phyloP scores from a whole-genome alignment of 108 stramenopile species.

The Phaeodactylum tricornutum region DNA sequence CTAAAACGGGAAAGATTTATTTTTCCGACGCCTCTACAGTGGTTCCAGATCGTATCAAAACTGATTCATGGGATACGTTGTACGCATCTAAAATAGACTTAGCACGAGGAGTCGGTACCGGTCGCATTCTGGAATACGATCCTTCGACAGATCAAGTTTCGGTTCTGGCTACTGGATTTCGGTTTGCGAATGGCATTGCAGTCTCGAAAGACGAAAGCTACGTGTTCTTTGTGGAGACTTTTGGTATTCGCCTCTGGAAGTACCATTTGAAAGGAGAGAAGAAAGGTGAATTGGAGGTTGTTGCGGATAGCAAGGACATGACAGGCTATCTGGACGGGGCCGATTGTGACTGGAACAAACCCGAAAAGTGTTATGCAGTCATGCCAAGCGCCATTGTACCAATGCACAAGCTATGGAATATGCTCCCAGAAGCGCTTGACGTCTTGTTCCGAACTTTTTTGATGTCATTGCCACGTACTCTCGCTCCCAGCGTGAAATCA shows the following conservation, averaged over 20 bases:
- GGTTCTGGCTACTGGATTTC: conserved; percentile 29
- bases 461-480: conserved; percentile 31
- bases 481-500: conserved; percentile 13
- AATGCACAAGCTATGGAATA: conserved; percentile 8
- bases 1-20: conserved; percentile 50
- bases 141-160: conserved; percentile 46
- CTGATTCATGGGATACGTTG: conserved; percentile 40
- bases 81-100: conserved; percentile 52
- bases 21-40: conserved; percentile 62
- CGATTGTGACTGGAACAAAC: neutral
- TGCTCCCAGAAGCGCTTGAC: conserved; percentile 22
- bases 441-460: conserved; percentile 26
- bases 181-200: conserved; percentile 65
- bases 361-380: neutral
- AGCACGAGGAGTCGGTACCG: conserved; percentile 31
- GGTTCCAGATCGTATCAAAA: conserved; percentile 17
- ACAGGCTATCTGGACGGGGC: neutral
- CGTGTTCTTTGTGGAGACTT: conserved; percentile 40
- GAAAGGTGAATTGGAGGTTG: neutral
- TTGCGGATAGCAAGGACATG: neutral
- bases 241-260: conserved; percentile 14
- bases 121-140: conserved; percentile 52
- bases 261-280: neutral
- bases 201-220: conserved; percentile 40
- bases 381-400: conserved; percentile 7